Evolutionary conservation across 2,329 filamentous ascomycete genomes (phyloP).

Genomic region (Cladobotryum protrusum): DNA sequence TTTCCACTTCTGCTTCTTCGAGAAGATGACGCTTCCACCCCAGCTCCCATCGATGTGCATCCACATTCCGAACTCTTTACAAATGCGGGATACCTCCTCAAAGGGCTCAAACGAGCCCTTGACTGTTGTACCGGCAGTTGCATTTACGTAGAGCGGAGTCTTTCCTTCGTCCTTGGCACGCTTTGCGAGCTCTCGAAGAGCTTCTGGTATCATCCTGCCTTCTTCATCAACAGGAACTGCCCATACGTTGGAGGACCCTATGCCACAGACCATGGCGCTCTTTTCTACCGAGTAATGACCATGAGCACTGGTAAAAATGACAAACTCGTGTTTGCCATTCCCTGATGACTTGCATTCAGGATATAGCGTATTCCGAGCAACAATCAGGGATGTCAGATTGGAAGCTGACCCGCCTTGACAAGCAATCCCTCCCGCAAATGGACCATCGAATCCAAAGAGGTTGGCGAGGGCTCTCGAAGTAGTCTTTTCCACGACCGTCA

Average conservation of each 20-base stretch:
- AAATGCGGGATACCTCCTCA: conserved; percentile 60
- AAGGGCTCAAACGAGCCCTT: conserved; percentile 85
- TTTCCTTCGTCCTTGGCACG: conserved; percentile 59
- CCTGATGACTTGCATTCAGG: conserved; percentile 71
- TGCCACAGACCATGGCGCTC: conserved; percentile 81
- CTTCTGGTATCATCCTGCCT: conserved; percentile 64
- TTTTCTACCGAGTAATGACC: conserved; percentile 96
- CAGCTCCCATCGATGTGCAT: conserved; percentile 89
- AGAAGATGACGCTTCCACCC: conserved; percentile 83
- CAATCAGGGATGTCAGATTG: conserved; percentile 77
- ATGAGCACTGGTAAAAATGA: conserved; percentile 81
- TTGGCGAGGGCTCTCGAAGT: conserved; percentile 67
- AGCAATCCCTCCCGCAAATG: conserved; percentile 65
- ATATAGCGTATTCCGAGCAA: conserved; percentile 81
- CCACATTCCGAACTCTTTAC: conserved; percentile 70
- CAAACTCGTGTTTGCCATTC: conserved; percentile 59
- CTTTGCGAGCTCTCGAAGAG: conserved; percentile 57
- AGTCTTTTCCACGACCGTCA: conserved; percentile 82
- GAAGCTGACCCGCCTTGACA: conserved; percentile 80
- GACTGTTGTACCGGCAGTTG: conserved; percentile 91
- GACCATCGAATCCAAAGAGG: conserved; percentile 69
- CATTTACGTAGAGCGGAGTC: conserved; percentile 91
- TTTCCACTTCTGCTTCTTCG: conserved; percentile 53
- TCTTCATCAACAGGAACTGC: conserved; percentile 64
- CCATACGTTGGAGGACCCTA: conserved; percentile 70